These are phyloP conservation scores for Rhodotorula babjevae DNA, from an alignment of 768 basidiomycete species.

Conservation along the genomic window DNA sequence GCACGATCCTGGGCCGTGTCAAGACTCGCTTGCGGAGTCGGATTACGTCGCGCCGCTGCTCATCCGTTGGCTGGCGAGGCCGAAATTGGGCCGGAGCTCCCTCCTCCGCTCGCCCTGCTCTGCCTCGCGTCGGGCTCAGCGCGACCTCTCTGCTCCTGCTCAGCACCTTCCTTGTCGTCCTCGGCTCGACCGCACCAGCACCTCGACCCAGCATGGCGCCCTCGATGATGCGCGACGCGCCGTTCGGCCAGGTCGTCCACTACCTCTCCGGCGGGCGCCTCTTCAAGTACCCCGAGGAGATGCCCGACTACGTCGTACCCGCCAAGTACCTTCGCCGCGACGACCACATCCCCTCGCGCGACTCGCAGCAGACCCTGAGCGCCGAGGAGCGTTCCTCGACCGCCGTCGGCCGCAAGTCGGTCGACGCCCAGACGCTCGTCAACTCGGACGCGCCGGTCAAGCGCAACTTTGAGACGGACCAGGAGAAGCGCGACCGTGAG, in stretches of 20 bases:
- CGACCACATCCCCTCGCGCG: background rate
- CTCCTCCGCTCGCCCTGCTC: too few species aligned
- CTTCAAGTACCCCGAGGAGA: constrained; percentile 39
- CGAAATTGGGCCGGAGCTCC: too few species aligned
- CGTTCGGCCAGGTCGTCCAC: constrained; percentile 38
- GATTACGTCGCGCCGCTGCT: too few species aligned
- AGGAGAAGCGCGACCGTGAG: constrained; percentile 18
- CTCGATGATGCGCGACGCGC: constrained; percentile 38
- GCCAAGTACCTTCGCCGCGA: background rate
- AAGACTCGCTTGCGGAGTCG: too few species aligned
- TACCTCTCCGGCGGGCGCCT: constrained; percentile 21
- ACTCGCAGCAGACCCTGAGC: background rate
- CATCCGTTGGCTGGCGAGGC: too few species aligned
- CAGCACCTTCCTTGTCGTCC: too few species aligned
- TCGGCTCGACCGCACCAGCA: background rate
- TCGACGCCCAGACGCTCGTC: constrained; percentile 16
- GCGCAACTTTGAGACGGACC: constrained; percentile 7
- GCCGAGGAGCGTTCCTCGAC: background rate
- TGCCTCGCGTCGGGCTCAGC: too few species aligned
- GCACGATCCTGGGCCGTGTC: too few species aligned
- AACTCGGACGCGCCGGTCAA: background rate
- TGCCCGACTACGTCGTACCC: constrained; percentile 18
- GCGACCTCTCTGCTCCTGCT: too few species aligned
- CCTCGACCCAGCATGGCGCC: background rate
- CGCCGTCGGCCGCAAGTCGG: background rate